Evolutionary conservation across 2,329 filamentous ascomycete genomes (phyloP).

Genomic region (Scortechinia acanthostroma): DNA sequence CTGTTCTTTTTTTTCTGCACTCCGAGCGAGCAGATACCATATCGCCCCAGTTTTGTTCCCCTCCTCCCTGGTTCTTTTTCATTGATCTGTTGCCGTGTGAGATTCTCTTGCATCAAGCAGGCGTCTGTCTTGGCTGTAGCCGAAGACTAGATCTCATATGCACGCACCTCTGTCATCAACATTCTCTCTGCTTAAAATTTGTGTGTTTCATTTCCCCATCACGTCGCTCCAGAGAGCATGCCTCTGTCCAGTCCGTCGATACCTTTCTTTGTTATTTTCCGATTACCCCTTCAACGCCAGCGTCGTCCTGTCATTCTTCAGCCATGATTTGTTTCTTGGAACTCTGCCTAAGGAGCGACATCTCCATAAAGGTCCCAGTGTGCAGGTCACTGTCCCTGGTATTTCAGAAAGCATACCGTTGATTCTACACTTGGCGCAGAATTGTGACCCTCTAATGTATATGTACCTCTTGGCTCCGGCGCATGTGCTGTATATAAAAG

Average conservation of each 20-base stretch:
- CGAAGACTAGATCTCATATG: neutral
- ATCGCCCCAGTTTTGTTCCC: neutral
- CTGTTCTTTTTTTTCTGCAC: neutral
- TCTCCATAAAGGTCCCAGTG: too few relatives aligned
- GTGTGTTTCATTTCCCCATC: neutral
- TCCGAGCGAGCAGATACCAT: neutral
- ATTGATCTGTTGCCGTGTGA: neutral
- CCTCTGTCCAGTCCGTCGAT: too few relatives aligned
- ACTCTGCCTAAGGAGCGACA: too few relatives aligned
- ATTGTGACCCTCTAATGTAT: neutral
- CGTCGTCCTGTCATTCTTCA: too few relatives aligned
- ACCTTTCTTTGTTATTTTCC: too few relatives aligned
- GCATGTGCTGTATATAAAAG: conserved; percentile 1
- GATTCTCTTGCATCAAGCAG: neutral
- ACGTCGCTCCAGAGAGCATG: too few relatives aligned
- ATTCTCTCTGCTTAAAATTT: neutral
- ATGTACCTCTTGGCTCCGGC: neutral
- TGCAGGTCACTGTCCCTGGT: too few relatives aligned
- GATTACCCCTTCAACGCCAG: too few relatives aligned
- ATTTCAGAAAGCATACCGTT: too few relatives aligned
- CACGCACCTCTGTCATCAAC: neutral
- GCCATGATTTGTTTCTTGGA: too few relatives aligned
- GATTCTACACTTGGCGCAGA: neutral
- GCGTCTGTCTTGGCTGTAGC: neutral
- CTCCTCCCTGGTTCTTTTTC: neutral